A percentile compares a stretch with the other conserved stretches of the same genome.
phyloP scores from a whole-genome alignment of 2,329 filamentous ascomycete genomes.

The Cytospora mali region DNA sequence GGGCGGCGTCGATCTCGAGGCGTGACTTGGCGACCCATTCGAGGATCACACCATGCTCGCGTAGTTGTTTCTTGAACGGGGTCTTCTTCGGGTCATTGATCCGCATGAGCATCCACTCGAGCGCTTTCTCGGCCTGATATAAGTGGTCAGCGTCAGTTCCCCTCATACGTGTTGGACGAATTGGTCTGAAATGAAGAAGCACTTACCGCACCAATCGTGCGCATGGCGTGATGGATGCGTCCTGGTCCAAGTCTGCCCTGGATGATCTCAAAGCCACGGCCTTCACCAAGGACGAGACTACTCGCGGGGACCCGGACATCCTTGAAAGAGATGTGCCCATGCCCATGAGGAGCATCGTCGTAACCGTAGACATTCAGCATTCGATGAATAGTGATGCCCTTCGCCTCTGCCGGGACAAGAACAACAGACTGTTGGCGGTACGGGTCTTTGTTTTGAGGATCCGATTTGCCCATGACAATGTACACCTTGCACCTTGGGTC shows the following conservation, averaged over 20 bases:
- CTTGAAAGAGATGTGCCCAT: slow-evolving; percentile 87
- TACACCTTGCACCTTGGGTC: slow-evolving; percentile 92
- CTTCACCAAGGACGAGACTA: slow-evolving; percentile 90
- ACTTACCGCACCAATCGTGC: slow-evolving; percentile 79
- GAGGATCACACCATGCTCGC: slow-evolving; percentile 89
- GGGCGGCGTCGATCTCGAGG: slow-evolving; percentile 90
- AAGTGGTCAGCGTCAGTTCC: slow-evolving; percentile 1
- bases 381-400: slow-evolving; percentile 88
- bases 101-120: slow-evolving; percentile 93
- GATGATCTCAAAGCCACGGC: slow-evolving; percentile 96
- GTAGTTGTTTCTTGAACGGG: slow-evolving; percentile 85
- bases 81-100: slow-evolving; percentile 91
- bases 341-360: slow-evolving; percentile 97
- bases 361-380: slow-evolving; percentile 95
- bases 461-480: slow-evolving; percentile 94
- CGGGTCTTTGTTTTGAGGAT: slow-evolving; percentile 71
- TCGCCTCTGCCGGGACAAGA: slow-evolving; percentile 77
- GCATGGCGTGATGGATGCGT: slow-evolving; percentile 97
- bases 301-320: slow-evolving; percentile 84
- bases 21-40: slow-evolving; percentile 93
- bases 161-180: not conserved
- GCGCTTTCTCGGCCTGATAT: slow-evolving; percentile 75
- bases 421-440: slow-evolving; percentile 95
- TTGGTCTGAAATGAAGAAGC: not conserved
- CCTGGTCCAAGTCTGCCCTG: slow-evolving; percentile 94